Evolutionary conservation across 495 filamentous ascomycete species (phyloP), one percentile per base, ranked within the genome.

Genomic region (Penicillium antarcticum): DNA sequence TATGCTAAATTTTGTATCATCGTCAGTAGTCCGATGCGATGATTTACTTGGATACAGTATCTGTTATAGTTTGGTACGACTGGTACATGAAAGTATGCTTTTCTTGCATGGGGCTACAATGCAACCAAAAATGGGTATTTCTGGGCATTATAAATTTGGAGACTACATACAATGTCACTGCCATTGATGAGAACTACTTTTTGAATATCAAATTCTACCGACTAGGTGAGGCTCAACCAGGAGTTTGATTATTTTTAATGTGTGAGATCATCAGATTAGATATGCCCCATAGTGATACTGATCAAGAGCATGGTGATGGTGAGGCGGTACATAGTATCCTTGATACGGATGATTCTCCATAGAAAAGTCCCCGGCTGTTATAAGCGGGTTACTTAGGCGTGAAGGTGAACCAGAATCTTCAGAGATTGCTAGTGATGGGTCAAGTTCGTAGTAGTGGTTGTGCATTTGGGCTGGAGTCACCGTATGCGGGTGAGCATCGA

Each of bases 291-390:
- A 69, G 7, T 57, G 37, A 45, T 67, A 68, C 32, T 56, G 50
- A 16, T 63, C 49, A 16, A 63, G 42, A 10, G 36, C 32, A 42
- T 57, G 60, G 49, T 62, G 60, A 48, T 63, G 63, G 31, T 70
- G 63, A 34, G 76, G 76, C 19, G 73, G 63, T 52, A 78, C 67
- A 61, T 86, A 88, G 57, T 77, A 80, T 42, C 77, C 78, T 62
- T 87, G 81, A 59, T 92, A 92, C 10, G 89, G 88, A 69, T 90
- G 87, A 58, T 86, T 81, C 13, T 84, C 83, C 60, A 84, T 69
- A 13, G 75, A 80, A 62, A 92, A 91, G 55, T 91, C 88, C 0
- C 86, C 86, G 39, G 77, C 78, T 24, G 72, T 72, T 51, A 82
- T 74, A 31, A 89, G 55, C 6, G 87, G 89, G 59, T 91, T 91